Evolutionary conservation across 2,329 filamentous ascomycete species (phyloP).

Genomic region (Rutstroemia sp.): DNA sequence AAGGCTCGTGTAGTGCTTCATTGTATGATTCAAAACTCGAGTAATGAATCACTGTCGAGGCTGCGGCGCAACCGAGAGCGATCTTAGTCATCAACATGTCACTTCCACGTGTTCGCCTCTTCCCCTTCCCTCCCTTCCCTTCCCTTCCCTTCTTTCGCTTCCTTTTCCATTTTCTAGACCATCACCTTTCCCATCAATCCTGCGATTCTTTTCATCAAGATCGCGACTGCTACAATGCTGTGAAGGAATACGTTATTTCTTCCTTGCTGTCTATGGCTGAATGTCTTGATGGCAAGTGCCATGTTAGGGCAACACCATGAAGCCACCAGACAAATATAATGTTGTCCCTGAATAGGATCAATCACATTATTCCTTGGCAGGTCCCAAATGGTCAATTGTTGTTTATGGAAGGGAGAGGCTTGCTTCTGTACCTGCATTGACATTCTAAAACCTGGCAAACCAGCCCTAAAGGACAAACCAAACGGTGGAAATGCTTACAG

Average conservation of each 20-base stretch:
- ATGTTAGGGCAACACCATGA: background rate
- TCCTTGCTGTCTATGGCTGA: background rate
- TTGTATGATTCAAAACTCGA: too few species aligned
- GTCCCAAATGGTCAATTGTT: background rate
- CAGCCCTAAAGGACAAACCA: background rate
- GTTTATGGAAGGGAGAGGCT: background rate
- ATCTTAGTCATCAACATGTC: background rate
- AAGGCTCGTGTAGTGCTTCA: too few species aligned
- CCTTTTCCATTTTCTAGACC: background rate
- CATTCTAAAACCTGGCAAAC: background rate
- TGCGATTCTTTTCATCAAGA: background rate
- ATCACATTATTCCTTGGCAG: background rate
- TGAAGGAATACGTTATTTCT: background rate
- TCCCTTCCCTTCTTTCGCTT: background rate
- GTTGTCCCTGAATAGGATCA: background rate
- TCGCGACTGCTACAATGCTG: background rate
- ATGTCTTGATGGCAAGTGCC: constrained; percentile 1
- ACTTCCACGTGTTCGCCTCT: background rate
- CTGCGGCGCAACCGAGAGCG: too few species aligned
- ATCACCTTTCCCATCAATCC: background rate
- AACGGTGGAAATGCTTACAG: background rate
- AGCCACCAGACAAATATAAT: background rate
- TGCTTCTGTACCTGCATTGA: background rate
- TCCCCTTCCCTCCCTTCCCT: too few species aligned
- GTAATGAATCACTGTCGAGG: too few species aligned